phyloP scores from a whole-genome alignment of 805 yeast species.

The Clavispora santaluciae region DNA sequence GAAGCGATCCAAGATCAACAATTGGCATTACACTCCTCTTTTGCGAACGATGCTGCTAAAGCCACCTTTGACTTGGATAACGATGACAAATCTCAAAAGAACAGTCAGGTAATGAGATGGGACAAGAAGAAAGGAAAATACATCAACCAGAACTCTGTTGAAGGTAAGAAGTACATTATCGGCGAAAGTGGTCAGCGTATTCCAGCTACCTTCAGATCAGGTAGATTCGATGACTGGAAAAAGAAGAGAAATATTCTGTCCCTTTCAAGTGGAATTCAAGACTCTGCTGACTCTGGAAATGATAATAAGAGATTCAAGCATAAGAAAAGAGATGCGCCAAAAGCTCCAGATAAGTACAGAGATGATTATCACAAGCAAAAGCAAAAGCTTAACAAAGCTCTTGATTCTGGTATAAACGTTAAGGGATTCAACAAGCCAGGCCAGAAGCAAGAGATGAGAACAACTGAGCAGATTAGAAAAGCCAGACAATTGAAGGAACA shows the following conservation, averaged over 20 bases:
- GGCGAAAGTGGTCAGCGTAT: slow-evolving; percentile 92
- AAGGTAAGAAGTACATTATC: slow-evolving; percentile 72
- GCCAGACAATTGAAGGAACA: slow-evolving; percentile 64
- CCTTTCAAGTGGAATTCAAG: slow-evolving; percentile 15
- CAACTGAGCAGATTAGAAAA: slow-evolving; percentile 76
- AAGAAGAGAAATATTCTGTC: slow-evolving; percentile 57
- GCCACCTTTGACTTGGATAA: slow-evolving; percentile 82
- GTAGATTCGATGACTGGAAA: slow-evolving; percentile 91
- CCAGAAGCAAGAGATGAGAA: slow-evolving; percentile 52
- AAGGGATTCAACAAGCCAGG: slow-evolving; percentile 58
- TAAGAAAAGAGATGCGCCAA: slow-evolving; percentile 72
- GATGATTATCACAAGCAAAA: slow-evolving; percentile 82
- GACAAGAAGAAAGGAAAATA: slow-evolving; percentile 90
- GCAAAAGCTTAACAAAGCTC: slow-evolving; percentile 75
- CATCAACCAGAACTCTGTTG: slow-evolving; percentile 72
- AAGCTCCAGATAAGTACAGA: slow-evolving; percentile 82
- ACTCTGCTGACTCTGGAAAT: slow-evolving; percentile 30
- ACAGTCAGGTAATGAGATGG: slow-evolving; percentile 80
- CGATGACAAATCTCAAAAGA: slow-evolving; percentile 68
- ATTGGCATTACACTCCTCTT: slow-evolving; percentile 50
- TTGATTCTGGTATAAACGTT: slow-evolving; percentile 66
- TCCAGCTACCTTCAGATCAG: slow-evolving; percentile 88
- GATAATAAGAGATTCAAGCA: slow-evolving; percentile 58
- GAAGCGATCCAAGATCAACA: slow-evolving; percentile 79
- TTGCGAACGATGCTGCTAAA: slow-evolving; percentile 75